phyloP scores from a whole-genome alignment of 2,329 filamentous ascomycete species.

The Ciborinia camelliae region DNA sequence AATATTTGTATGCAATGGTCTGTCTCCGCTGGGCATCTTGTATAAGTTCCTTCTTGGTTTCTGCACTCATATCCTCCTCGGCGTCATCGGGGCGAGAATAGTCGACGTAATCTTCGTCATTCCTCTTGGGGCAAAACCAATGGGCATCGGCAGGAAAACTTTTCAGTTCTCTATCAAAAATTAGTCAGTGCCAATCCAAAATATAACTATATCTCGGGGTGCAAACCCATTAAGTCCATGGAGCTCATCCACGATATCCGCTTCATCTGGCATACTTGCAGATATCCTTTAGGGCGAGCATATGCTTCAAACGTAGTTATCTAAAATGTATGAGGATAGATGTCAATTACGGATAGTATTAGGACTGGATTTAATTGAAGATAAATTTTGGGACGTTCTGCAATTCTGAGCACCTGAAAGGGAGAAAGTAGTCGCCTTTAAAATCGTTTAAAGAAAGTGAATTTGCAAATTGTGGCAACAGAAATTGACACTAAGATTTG shows the following conservation, averaged over 20 bases:
- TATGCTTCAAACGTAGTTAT: neutral
- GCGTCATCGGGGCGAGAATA: constrained; percentile 55
- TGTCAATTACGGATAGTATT: neutral
- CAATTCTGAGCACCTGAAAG: neutral
- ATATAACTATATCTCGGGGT: neutral
- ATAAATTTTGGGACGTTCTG: neutral
- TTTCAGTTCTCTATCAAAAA: constrained; percentile 32
- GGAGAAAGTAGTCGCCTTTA: neutral
- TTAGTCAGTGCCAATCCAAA: constrained; percentile 15
- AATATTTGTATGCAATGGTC: constrained; percentile 63
- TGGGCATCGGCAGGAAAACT: constrained; percentile 47
- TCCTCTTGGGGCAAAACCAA: constrained; percentile 64
- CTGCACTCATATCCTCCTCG: constrained; percentile 47
- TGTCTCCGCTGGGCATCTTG: constrained; percentile 53
- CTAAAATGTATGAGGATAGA: neutral
- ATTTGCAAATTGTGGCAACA: neutral
- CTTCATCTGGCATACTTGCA: constrained; percentile 30
- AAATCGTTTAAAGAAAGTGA: constrained; percentile 3
- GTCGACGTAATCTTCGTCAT: constrained; percentile 59
- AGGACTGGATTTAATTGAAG: neutral
- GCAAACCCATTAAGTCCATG: constrained; percentile 34
- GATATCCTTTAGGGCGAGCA: constrained; percentile 23
- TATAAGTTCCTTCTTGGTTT: constrained; percentile 53
- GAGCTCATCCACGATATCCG: constrained; percentile 37
- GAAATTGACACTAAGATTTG: neutral